Base-by-base conservation (phyloP, 768 basidiomycete species). In the Boletus rubescentipes region DNA sequence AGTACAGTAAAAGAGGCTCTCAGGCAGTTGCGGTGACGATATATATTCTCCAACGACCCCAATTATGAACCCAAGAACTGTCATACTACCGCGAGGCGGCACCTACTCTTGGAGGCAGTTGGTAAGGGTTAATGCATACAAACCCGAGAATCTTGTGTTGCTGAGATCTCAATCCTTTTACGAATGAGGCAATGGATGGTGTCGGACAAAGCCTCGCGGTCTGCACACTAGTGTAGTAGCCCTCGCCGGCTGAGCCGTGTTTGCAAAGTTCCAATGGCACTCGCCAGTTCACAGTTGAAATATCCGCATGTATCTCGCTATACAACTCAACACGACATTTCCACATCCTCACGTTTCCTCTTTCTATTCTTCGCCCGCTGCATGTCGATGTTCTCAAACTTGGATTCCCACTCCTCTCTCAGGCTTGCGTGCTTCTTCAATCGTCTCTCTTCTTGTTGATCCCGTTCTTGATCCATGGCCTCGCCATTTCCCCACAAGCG, bases 1-100 rank as follows among this genome's bases (percentile, higher is more conserved):
- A 91, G 89, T 65, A 80, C 86, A 8, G 80, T 91, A 32, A 81
- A 82, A 60, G 86, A 87, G 47, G 78, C 75, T 20, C 66, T 80
- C 45, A 74, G 77, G 60, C 72, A 75, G 53, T 58, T 71, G 57
- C 66, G 66, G 26, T 74, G 63, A 40, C 18, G 16, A 53, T 42
- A 37, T 38, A 14, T 34, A 7, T 21, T 20, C 26, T 14, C n/a
- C 21, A 20, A 49, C 30, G 34, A 21, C 35, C 11, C 40, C 15
- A 38, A 46, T 23, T n/a, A 40, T 32, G 44, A 18, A 36, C 12
- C 2, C 38, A 5, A 20, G 32, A 31, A 47, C 15, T 10, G 21
- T 36, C 18, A 26, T 35, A 43, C n/a, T 18, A 38, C 36, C 26
- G 15, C 43, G n/a, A 43, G 45, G 26, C 30, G 15, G 36, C 9